Conservation (phyloP, 331 rosid genomes). For the Dryas integrifolia region DNA sequence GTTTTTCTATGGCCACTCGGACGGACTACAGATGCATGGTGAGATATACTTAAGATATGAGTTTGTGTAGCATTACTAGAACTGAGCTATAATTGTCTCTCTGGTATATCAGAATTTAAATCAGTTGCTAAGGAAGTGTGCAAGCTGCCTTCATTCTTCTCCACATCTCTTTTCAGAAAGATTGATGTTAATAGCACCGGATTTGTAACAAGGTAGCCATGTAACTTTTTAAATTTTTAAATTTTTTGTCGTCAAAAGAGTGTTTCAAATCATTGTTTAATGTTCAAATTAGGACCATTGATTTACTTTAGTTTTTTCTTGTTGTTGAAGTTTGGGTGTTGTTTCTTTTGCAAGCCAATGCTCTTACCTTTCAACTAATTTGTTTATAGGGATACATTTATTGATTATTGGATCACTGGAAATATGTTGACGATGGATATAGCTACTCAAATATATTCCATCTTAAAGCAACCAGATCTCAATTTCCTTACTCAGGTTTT, state of each 20-base stretch:
- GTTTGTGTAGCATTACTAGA: constrained; percentile 26
- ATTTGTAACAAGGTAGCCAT: constrained; percentile 68
- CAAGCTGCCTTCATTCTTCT: constrained; percentile 95
- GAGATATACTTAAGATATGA: constrained; percentile 37
- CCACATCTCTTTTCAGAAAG: constrained; percentile 72
- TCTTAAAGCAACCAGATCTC: constrained; percentile 86
- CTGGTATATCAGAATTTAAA: constrained; percentile 70
- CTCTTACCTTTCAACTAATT: constrained; percentile 22
- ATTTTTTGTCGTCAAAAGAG: neutral
- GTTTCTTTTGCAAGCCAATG: constrained; percentile 6
- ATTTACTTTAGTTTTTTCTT: neutral
- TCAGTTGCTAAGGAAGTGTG: constrained; percentile 82
- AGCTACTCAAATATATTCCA: constrained; percentile 74
- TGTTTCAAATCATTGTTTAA: neutral
- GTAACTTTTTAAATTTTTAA: neutral
- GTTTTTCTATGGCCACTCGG: constrained; percentile 62
- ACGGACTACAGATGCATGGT: constrained; percentile 88
- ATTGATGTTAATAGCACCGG: constrained; percentile 75
- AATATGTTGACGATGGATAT: constrained; percentile 83
- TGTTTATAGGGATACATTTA: constrained; percentile 65
- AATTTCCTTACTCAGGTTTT: constrained; percentile 80
- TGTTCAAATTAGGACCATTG: neutral
- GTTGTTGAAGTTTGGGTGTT: constrained; percentile 11
- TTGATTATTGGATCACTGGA: constrained; percentile 85
- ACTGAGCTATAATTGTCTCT: constrained; percentile 36